These are phyloP conservation scores for Monosporascus sp. DNA, from an alignment of 2,329 filamentous ascomycete species.

Conservation along the genomic window DNA sequence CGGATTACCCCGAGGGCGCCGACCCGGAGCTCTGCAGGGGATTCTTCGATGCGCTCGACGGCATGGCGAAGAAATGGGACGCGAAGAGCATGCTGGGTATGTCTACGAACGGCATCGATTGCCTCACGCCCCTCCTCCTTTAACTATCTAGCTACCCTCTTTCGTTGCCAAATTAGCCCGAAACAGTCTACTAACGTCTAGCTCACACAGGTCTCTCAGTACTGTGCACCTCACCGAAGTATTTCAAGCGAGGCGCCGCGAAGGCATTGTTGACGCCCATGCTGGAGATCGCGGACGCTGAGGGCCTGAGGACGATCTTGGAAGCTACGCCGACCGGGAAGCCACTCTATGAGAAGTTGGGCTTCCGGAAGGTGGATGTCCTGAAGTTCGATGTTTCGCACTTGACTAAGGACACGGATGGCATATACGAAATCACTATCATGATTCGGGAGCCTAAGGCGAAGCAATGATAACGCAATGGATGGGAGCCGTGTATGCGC, in stretches of 20 bases:
- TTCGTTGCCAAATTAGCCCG: too few species aligned
- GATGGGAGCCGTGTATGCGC: background rate
- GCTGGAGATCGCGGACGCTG: slow-evolving; percentile 29
- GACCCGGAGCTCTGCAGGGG: slow-evolving; percentile 19
- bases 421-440: slow-evolving; percentile 14
- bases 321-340: slow-evolving; percentile 32
- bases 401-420: slow-evolving; percentile 11
- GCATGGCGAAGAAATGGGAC: slow-evolving; percentile 22
- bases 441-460: slow-evolving; percentile 24
- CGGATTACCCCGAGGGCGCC: slow-evolving; percentile 23
- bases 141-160: too few species aligned
- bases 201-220: slow-evolving; percentile 27
- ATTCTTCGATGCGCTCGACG: slow-evolving; percentile 25
- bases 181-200: too few species aligned
- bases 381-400: slow-evolving; percentile 18
- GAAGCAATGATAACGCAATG: background rate
- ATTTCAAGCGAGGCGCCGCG: slow-evolving; percentile 30
- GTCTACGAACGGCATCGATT: too few species aligned
- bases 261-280: slow-evolving; percentile 28
- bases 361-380: slow-evolving; percentile 29
- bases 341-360: slow-evolving; percentile 31
- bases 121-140: background rate
- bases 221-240: slow-evolving; percentile 28
- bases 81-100: slow-evolving; percentile 28
- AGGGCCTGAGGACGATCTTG: slow-evolving; percentile 28